These are phyloP conservation scores for Pythium volutum DNA, from an alignment of 352 stramenopile species.

Conservation along the genomic window DNA sequence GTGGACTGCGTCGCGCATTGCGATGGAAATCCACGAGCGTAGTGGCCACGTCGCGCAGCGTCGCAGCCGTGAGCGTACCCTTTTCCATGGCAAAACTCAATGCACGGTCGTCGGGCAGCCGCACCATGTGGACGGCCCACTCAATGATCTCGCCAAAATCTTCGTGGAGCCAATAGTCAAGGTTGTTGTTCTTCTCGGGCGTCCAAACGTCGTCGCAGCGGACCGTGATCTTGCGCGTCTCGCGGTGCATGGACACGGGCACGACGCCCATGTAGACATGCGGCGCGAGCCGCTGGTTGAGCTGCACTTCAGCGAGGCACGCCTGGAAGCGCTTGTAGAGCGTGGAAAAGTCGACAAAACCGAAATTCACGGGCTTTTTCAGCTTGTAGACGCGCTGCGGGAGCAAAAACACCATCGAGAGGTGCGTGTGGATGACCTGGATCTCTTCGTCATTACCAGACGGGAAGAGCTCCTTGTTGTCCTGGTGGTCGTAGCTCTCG, in stretches of 20 bases:
- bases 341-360: constrained; percentile 70
- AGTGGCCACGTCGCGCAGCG: constrained; percentile 39
- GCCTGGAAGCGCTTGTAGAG: constrained; percentile 72
- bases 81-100: constrained; percentile 40
- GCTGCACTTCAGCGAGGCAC: constrained; percentile 65
- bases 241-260: constrained; percentile 61
- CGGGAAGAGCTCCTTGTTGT: constrained; percentile 4
- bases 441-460: constrained; percentile 11
- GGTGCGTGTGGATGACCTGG: constrained; percentile 60
- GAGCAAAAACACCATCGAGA: constrained; percentile 71
- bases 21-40: constrained; percentile 58
- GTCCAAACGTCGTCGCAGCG: constrained; percentile 69
- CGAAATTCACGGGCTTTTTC: constrained; percentile 74
- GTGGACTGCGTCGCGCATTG: constrained; percentile 42
- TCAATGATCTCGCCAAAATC: constrained; percentile 69
- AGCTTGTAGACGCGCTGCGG: constrained; percentile 65
- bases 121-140: constrained; percentile 74
- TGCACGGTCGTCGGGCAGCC: constrained; percentile 53
- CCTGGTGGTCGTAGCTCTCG: constrained; percentile 30
- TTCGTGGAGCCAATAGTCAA: constrained; percentile 68
- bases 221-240: constrained; percentile 45
- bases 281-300: constrained; percentile 65
- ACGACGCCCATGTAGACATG: constrained; percentile 67
- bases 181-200: constrained; percentile 49
- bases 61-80: constrained; percentile 29